Evolutionary conservation across 495 filamentous ascomycete genomes (phyloP).

Genomic region (Aspergillus funiculosus): DNA sequence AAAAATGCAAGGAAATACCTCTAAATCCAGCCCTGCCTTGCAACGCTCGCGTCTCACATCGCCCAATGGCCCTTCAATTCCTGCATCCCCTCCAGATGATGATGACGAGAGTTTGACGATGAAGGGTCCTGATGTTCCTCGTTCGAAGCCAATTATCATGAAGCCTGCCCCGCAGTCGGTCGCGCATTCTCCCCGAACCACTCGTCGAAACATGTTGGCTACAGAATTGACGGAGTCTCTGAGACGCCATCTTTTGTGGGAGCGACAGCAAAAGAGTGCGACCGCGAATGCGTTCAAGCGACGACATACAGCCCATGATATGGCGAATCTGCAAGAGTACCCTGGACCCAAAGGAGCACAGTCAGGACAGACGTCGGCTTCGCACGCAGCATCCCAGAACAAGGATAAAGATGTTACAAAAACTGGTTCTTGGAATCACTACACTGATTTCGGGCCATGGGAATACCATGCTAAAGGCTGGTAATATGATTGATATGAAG

Average conservation of each 20-base stretch:
- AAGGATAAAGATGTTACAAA: conserved; percentile 45
- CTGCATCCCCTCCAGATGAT: conserved; percentile 65
- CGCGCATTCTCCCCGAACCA: conserved; percentile 81
- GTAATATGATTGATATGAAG: conserved; percentile 32
- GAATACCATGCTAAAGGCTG: conserved; percentile 69
- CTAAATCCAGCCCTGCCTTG: conserved; percentile 77
- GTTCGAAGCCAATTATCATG: conserved; percentile 82
- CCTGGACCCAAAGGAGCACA: conserved; percentile 43
- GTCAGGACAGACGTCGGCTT: conserved; percentile 15
- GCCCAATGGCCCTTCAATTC: conserved; percentile 67
- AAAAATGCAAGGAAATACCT: conserved; percentile 42
- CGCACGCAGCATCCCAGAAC: conserved; percentile 18
- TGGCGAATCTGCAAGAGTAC: conserved; percentile 75
- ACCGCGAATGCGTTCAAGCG: conserved; percentile 87
- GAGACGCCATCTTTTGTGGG: conserved; percentile 73
- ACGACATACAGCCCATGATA: conserved; percentile 83
- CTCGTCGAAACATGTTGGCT: conserved; percentile 92
- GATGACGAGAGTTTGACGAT: conserved; percentile 65
- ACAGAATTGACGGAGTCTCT: conserved; percentile 84
- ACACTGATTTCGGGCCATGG: conserved; percentile 57
- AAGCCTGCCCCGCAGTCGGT: conserved; percentile 54
- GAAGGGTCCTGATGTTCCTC: conserved; percentile 64
- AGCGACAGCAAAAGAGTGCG: conserved; percentile 83
- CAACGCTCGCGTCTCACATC: conserved; percentile 68
- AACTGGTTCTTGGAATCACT: conserved; percentile 60